Evolutionary conservation across 176 grass and related monocot species (phyloP), one percentile per base, ranked within the genome.

Genomic region (Ensete glaucum): DNA sequence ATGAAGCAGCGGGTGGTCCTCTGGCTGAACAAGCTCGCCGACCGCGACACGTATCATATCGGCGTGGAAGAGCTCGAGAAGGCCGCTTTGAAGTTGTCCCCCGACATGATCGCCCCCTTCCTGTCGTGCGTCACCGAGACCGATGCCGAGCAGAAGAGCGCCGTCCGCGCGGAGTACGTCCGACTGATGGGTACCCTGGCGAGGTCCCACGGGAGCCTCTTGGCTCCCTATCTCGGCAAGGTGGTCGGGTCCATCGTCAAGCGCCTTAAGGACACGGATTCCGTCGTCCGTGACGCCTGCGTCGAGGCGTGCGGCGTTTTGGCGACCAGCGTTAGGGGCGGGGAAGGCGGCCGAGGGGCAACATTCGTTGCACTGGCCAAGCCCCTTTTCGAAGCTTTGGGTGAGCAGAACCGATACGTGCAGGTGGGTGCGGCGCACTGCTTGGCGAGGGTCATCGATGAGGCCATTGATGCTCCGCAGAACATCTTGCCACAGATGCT

Each of bases 41-140:
- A 99, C 27, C 22, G 95, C 67, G 95, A 99, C 86, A 94, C 90
- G 2, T 88, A 99, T 60, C 90, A 91, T 78, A 85, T 99, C 64
- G 95, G 88, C 10, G 67, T 87, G 17, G 65, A 76, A 49, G 95
- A 94, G 80, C 86, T 99, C 12, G 83, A 99, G 51, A 82, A 77
- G 76, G 52, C 80, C 0, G 82, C 83, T 1, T 82, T 87, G 3
- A 26, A 80, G 4, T 74, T 99, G 8, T 23, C 80, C 63, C 84
- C 86, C 9, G 95, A 99, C 27, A 91, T 89, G 86, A 81, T 99
- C 48, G 76, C 80, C 25, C 84, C 95, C 5, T 99, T 99, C 82
- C 81, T 99, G 50, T 91, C 88, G 21, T 99, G 90, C 69, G 83
- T 99, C 12, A 43, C 81, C 34, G 90, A 99, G 68, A 99, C 87